Base-by-base conservation (phyloP, 2,329 filamentous ascomycete genomes). In the Beauveria asiatica region DNA sequence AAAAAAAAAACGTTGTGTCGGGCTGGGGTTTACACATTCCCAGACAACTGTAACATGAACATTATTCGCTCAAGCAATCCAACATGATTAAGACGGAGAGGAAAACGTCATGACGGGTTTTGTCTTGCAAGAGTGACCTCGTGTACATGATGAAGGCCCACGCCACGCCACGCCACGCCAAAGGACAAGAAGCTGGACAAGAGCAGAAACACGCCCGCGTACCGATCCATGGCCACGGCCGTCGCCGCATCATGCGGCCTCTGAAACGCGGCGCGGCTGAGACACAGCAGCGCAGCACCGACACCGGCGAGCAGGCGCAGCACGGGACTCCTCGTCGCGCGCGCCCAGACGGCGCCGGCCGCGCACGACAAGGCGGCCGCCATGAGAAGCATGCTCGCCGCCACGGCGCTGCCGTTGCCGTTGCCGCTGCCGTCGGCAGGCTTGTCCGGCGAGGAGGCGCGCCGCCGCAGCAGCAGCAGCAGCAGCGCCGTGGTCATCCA, bases 401-500 rank as follows among this genome's bases (percentile, higher is more conserved):
- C 56, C 16, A 58, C 46, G 16, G 46, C 19, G 9, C 3, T 75
- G 75, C 6, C 23, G 23, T 10, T 8, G 45, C 21, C 27, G 27
- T 10, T 8, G 45, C 21, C 27, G 27, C 30, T 33, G 23, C 46
- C 46, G 48, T 27, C 25, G 27, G 16, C 33, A 10, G 48, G 5
- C 9, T 30, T 27, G 33, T 27, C 17, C 8, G n/a, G 1, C 5
- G 17, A 11, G 11, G 33, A 53, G 50, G 27, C 16, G 39, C 37
- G 23, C 30, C 30, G 10, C 30, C 30, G 4, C 37, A 30, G 52
- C 41, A 21, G 52, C 27, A 27, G 25, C 25, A 76, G 27, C n/a
- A 76, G 80, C 19, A 82, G 72, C 64, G 84, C 81, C 73, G 85
- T 83, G 65, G 78, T 81, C 65, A 85, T 76, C 83, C 82, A 85